Base-by-base conservation (phyloP, 2,329 filamentous ascomycete species). In the Macrophomina tecta region DNA sequence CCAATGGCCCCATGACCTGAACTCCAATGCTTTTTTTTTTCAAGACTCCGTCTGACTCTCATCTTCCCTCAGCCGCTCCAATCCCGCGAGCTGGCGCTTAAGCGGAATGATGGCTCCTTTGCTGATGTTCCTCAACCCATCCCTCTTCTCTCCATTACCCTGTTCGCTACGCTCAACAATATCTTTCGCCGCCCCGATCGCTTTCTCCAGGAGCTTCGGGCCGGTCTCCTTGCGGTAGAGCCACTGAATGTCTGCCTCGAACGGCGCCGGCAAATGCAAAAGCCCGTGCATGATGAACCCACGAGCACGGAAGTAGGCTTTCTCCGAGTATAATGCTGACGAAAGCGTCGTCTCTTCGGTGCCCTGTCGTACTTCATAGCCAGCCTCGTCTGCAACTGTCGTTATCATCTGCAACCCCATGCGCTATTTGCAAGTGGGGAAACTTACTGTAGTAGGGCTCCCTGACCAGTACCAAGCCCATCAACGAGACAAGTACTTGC, bases 361-460 rank as follows among this genome's bases (percentile, higher is more conserved):
- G 9, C 78, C 81, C 55, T 78, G 81, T 65, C 83, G 81, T 11
- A 80, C 79, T 53, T 88, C 86, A 69, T 85, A 89, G 32, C 87
- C 87, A 11, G 87, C 86, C 77, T 89, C 87, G 71, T 89, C 80
- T 83, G 48, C 48, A 14, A 40, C 34, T 34, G 8, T 12, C n/a
- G 58, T 66, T 30, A 66, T 16, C 34, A 18, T 66, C 34, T 7
- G 14, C 8, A 18, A 12, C 53, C 36, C 64, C 18, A 40, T 18
- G 3, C 34, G 23, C 6, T 3, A 4, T 34, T 23, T 46, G 34
- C 55, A 28, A 45, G 11, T 23, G 18, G 16, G 18, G 58, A 68
- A 14, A 75, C 79, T 71, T 76, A 82, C 80, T 89, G 77, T 86
- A 89, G 73, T 87, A 89, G 0, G 87, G 87, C 68, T 85, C 82